Percentiles rank a stretch among this genome's conserved stretches.
Conservation (phyloP, 768 basidiomycete species). For the Collybia nuda region DNA sequence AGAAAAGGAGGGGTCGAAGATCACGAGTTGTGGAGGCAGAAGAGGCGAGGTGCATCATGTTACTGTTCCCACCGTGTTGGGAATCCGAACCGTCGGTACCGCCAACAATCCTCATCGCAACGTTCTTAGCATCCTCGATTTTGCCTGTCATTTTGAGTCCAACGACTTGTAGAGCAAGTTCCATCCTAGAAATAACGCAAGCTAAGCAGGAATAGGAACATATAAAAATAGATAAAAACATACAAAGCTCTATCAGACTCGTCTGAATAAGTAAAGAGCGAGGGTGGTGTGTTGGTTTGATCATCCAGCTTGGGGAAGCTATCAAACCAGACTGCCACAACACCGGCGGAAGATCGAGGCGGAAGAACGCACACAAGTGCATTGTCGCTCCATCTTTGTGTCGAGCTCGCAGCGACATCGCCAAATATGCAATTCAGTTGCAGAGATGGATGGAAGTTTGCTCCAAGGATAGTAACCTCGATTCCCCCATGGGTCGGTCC, state of each 20-base stretch:
- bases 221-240: constrained; percentile 30
- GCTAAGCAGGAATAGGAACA: constrained; percentile 5
- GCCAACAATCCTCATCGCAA: constrained; percentile 91
- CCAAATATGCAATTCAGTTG: constrained; percentile 85
- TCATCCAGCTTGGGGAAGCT: constrained; percentile 67
- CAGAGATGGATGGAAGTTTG: constrained; percentile 79
- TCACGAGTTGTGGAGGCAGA: constrained; percentile 44
- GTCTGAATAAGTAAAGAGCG: constrained; percentile 87
- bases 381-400: constrained; percentile 90
- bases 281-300: constrained; percentile 44
- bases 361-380: constrained; percentile 91
- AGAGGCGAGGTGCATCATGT: constrained; percentile 57
- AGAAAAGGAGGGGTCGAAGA: constrained; percentile 56
- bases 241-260: constrained; percentile 87
- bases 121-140: constrained; percentile 89
- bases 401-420: constrained; percentile 75
- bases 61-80: constrained; percentile 29
- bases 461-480: constrained; percentile 91
- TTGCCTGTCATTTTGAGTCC: constrained; percentile 97
- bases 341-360: constrained; percentile 75
- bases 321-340: constrained; percentile 89
- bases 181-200: constrained; percentile 65
- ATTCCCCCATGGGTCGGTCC: constrained; percentile 92
- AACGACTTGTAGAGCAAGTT: constrained; percentile 91
- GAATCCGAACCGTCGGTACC: constrained; percentile 54